A percentile compares a stretch with the other conserved stretches of the same genome.
These are phyloP conservation scores for Croton laevigatus DNA, from an alignment of 441 rosid genomes.

Conservation along the genomic window DNA sequence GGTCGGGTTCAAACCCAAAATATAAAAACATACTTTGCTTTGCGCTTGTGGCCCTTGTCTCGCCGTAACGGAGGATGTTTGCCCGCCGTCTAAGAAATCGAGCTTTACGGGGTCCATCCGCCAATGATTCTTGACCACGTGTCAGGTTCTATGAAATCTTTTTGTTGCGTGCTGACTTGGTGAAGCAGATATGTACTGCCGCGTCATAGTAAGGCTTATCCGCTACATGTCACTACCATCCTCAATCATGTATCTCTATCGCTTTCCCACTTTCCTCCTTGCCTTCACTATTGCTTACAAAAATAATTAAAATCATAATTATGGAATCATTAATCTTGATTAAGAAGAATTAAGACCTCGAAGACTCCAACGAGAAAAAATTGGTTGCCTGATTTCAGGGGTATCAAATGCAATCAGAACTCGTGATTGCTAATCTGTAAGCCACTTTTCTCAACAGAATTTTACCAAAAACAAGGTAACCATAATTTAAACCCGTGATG, in stretches of 20 bases:
- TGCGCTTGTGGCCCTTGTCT: not conserved
- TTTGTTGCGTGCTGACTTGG: slow-evolving; percentile 23
- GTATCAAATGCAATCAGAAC: not conserved
- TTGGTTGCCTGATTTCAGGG: not conserved
- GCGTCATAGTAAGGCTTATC: slow-evolving; percentile 21
- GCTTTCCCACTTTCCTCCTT: not conserved
- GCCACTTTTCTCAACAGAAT: not conserved
- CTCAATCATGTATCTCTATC: not conserved
- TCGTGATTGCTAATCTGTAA: not conserved
- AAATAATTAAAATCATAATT: too few species aligned
- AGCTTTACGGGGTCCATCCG: not conserved
- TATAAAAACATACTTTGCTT: not conserved
- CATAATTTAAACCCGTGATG: not conserved
- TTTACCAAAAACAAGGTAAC: not conserved
- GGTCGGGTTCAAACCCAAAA: not conserved
- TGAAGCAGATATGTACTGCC: slow-evolving; percentile 1
- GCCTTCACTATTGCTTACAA: too few species aligned
- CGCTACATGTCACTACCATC: not conserved
- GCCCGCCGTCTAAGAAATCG: slow-evolving; percentile 22
- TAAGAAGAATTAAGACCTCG: too few species aligned
- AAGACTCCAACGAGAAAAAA: not conserved
- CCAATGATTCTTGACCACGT: not conserved
- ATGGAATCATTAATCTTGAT: too few species aligned
- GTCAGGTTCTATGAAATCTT: not conserved
- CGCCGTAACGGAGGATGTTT: slow-evolving; percentile 24